Evolutionary conservation across 371 early-diverging fungal species (phyloP).

Genomic region (Cokeromyces recurvatus): DNA sequence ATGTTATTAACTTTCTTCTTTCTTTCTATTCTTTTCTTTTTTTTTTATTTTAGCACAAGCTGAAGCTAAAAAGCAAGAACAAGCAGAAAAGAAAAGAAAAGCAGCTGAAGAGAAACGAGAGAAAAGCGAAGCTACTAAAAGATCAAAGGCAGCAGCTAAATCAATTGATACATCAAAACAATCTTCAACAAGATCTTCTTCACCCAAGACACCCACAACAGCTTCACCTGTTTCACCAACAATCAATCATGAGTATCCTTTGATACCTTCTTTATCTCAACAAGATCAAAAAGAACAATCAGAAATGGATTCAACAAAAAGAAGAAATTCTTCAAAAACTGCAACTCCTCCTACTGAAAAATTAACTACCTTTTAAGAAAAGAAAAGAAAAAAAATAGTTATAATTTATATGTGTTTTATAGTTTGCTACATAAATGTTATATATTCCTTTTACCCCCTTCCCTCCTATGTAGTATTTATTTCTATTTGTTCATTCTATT

Average conservation of each 20-base stretch:
- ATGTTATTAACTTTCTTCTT: background rate
- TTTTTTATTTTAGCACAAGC: slow-evolving; percentile 8
- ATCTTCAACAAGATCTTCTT: slow-evolving; percentile 7
- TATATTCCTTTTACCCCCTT: too few species aligned
- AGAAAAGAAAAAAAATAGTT: too few species aligned
- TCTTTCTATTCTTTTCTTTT: slow-evolving; percentile 6
- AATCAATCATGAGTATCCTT: slow-evolving; percentile 4
- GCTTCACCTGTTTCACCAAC: slow-evolving; percentile 1
- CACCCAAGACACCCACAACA: slow-evolving; percentile 11
- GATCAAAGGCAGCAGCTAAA: background rate
- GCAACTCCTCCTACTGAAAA: too few species aligned
- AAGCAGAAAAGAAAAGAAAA: slow-evolving; percentile 8
- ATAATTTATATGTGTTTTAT: too few species aligned
- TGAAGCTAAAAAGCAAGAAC: slow-evolving; percentile 15
- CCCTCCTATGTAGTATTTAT: too few species aligned
- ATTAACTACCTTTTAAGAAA: too few species aligned
- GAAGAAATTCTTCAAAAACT: too few species aligned
- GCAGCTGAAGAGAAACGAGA: slow-evolving; percentile 7
- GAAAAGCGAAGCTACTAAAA: background rate
- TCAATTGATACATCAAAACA: background rate
- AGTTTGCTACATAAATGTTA: too few species aligned
- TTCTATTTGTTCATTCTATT: too few species aligned
- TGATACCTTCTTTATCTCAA: slow-evolving; percentile 4
- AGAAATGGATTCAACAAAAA: background rate
- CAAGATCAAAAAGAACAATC: background rate